Conservation (phyloP, 345 rosid genomes). For the Kernera saxatilis region DNA sequence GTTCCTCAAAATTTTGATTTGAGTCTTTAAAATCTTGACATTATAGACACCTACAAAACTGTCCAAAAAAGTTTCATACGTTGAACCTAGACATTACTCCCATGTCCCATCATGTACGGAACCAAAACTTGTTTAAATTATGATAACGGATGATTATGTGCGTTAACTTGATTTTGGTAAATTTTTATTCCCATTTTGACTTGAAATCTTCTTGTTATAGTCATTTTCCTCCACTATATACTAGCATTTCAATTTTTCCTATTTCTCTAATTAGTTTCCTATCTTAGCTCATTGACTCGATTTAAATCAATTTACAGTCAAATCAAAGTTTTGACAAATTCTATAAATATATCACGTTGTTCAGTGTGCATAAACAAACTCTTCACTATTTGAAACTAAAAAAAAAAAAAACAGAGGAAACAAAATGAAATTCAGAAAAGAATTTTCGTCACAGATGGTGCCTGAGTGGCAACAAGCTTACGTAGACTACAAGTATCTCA, state of each 20-base stretch:
- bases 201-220: neutral
- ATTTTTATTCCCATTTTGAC: neutral
- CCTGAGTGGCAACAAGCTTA: constrained; percentile 71
- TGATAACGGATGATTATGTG: neutral
- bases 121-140: neutral
- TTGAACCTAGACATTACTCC: neutral
- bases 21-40: neutral
- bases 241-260: neutral
- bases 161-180: neutral
- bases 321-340: neutral
- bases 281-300: neutral
- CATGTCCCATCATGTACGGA: neutral
- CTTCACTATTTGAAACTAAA: neutral
- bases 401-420: neutral
- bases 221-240: neutral
- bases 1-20: neutral
- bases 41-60: neutral
- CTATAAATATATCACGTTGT: neutral
- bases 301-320: neutral
- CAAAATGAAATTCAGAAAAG: constrained; percentile 64
- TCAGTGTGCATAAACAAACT: neutral
- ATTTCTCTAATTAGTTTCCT: neutral
- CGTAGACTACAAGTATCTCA: constrained; percentile 53
- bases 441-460: constrained; percentile 48
- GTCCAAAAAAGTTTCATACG: neutral